phyloP scores from a whole-genome alignment of 1,139 yeast species.

The Blastobotrys apis region DNA sequence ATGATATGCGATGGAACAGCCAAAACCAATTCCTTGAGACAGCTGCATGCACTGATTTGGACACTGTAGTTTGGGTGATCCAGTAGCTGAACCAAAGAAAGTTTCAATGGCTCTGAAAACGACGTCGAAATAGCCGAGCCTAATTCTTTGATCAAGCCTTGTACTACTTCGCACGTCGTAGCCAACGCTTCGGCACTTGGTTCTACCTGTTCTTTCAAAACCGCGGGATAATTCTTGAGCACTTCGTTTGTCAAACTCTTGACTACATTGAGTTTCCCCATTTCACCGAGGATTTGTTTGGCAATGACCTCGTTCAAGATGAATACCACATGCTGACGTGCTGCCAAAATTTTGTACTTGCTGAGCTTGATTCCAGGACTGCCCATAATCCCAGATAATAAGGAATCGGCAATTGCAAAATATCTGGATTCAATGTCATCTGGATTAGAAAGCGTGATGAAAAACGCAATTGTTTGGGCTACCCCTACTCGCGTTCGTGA shows the following conservation, averaged over 20 bases:
- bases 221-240: slow-evolving; percentile 28
- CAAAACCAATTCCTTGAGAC: slow-evolving; percentile 23
- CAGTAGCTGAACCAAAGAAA: slow-evolving; percentile 19
- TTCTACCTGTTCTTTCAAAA: slow-evolving; percentile 23
- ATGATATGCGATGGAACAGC: slow-evolving; percentile 29
- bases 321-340: slow-evolving; percentile 29
- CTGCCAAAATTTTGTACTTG: slow-evolving; percentile 25
- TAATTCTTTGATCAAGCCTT: slow-evolving; percentile 27
- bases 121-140: slow-evolving; percentile 34
- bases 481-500: slow-evolving; percentile 30
- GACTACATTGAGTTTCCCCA: slow-evolving; percentile 32
- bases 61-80: slow-evolving; percentile 23
- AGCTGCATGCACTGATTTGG: slow-evolving; percentile 22
- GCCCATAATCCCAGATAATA: slow-evolving; percentile 25
- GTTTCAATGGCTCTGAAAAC: slow-evolving; percentile 25
- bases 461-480: slow-evolving; percentile 28
- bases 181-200: slow-evolving; percentile 28
- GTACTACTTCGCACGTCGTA: slow-evolving; percentile 28
- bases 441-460: slow-evolving; percentile 24
- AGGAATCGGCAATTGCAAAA: slow-evolving; percentile 24
- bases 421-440: slow-evolving; percentile 28
- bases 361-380: slow-evolving; percentile 20
- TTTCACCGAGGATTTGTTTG: slow-evolving; percentile 32
- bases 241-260: slow-evolving; percentile 29
- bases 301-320: slow-evolving; percentile 31